Evolutionary conservation across 2,329 filamentous ascomycete genomes (phyloP), one percentile per base, ranked within the genome.

Genomic region (Emydomyces testavorans): DNA sequence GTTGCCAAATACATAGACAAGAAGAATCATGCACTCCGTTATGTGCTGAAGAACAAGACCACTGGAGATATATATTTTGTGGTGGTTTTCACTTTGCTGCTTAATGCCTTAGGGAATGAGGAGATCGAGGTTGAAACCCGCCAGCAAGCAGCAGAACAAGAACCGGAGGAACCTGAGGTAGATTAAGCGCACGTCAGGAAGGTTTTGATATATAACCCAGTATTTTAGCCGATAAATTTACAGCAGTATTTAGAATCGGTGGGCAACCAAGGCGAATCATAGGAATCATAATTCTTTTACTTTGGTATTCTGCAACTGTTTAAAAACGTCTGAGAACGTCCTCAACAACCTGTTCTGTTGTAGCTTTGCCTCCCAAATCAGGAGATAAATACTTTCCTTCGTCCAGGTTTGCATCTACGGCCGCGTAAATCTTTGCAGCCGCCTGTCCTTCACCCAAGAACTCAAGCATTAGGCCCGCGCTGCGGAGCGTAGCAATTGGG

Each of bases 381-480:
- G 92, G 92, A 62, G 79, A 92, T 55, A 96, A 68, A 54, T 89
- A 73, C 70, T 76, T 82, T 52, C 81, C 89, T 62, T 92, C 88
- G 64, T 83, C 83, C 28, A 98, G 71, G 65, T 92, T 93, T 36
- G 74, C 88, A 68, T 98, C 92, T 20, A 96, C 88, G 18, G 92
- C 92, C 51, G 80, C 76, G 67, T 96, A 94, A 59, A 98, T 94
- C 71, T 75, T 81, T 24, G 85, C 87, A 28, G 92, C 92, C 16
- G 92, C 92, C 53, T 78, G 73, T 68, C 88, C 83, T 72, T 94
- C 82, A 54, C 87, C 80, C 55, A 96, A 73, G 69, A 96, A 98
- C 74, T 96, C 90, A 56, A 98, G 75, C 92, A 98, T 96, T 53
- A 95, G 75, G 28, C 85, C 92, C 13, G 88, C 83, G 67, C 85